phyloP scores from a whole-genome alignment of 2,329 filamentous ascomycete genomes.

The Epichloe brachyelytri region DNA sequence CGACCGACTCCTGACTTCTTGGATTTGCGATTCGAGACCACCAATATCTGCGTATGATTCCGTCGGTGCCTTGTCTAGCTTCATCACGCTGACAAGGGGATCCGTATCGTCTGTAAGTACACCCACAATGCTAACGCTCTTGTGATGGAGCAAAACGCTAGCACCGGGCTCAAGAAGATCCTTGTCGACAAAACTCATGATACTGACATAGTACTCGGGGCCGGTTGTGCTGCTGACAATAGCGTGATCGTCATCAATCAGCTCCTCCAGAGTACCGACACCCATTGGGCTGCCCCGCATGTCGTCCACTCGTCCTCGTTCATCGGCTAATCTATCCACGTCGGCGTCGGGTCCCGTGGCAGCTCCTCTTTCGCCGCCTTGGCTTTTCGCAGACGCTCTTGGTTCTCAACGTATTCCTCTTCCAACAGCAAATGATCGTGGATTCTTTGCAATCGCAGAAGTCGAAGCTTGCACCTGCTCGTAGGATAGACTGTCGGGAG shows the following conservation, averaged over 20 bases:
- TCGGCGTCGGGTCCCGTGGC: constrained; percentile 59
- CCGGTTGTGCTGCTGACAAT: constrained; percentile 97
- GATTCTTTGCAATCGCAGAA: constrained; percentile 95
- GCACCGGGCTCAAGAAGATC: constrained; percentile 93
- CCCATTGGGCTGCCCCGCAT: constrained; percentile 99
- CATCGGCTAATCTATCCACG: constrained; percentile 78
- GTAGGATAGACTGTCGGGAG: constrained; percentile 89
- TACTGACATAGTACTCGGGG: constrained; percentile 97
- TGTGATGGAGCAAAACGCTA: constrained; percentile 90
- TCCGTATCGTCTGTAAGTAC: constrained; percentile 94
- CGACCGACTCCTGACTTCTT: constrained; percentile 97
- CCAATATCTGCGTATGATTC: constrained; percentile 98
- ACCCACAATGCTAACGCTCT: constrained; percentile 94
- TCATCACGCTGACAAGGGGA: constrained; percentile 95
- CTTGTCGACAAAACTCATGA: constrained; percentile 99
- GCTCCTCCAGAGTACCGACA: constrained; percentile 91
- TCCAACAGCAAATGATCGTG: constrained; percentile 95
- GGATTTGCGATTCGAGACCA: constrained; percentile 87
- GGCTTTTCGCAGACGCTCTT: constrained; percentile 86
- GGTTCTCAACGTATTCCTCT: constrained; percentile 98
- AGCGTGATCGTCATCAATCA: constrained; percentile 98
- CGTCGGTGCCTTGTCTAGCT: constrained; percentile 95
- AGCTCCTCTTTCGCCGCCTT: constrained; percentile 63
- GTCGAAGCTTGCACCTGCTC: constrained; percentile 91
- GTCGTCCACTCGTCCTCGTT: constrained; percentile 88